Conservation (phyloP, 306 rosid genomes). For the Abrus pulchellus region DNA sequence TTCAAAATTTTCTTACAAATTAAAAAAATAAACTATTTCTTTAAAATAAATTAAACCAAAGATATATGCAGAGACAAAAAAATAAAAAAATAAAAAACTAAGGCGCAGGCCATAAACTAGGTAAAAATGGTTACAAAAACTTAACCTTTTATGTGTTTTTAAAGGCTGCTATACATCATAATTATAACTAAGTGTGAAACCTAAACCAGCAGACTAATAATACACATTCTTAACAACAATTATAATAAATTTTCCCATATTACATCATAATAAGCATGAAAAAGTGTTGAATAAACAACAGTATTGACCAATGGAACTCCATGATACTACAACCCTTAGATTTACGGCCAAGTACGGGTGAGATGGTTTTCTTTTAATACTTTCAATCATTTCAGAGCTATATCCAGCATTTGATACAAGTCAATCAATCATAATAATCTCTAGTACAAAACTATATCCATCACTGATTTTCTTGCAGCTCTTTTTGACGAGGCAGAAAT, state of each 20-base stretch:
- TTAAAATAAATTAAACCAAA: too few relatives aligned
- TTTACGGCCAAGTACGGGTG: background rate
- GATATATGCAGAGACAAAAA: background rate
- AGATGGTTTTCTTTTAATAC: background rate
- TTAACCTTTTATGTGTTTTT: too few relatives aligned
- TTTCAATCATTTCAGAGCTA: background rate
- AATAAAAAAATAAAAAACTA: background rate
- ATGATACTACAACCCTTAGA: background rate
- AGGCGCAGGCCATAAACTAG: background rate
- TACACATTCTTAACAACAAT: background rate
- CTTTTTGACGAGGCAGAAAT: background rate
- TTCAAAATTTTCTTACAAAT: too few relatives aligned
- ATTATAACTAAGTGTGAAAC: background rate
- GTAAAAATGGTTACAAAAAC: too few relatives aligned
- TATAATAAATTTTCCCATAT: background rate
- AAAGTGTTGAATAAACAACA: background rate
- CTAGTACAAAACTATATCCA: background rate
- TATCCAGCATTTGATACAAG: too few relatives aligned
- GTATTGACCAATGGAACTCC: background rate
- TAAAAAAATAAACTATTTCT: too few relatives aligned
- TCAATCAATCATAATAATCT: background rate
- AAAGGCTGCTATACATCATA: background rate
- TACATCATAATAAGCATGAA: background rate
- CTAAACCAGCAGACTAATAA: background rate
- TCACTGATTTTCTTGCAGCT: background rate